phyloP scores from a whole-genome alignment of 108 stramenopile genomes.

The Pseudonitzschia multiseries region DNA sequence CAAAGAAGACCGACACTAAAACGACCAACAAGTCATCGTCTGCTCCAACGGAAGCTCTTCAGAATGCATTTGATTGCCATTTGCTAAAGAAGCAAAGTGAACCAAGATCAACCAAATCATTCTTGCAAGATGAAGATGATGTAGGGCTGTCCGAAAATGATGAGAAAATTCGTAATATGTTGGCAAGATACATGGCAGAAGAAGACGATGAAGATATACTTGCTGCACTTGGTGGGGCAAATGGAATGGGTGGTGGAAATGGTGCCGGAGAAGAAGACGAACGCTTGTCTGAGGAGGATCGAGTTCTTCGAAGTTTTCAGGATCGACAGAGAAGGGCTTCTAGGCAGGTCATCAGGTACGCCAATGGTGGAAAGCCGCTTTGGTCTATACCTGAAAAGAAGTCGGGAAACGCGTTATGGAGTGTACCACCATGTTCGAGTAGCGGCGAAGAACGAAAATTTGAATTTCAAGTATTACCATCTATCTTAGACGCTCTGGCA shows the following conservation, averaged over 20 bases:
- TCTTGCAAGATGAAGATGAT: slow-evolving; percentile 65
- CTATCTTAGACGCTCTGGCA: slow-evolving; percentile 66
- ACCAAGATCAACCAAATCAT: slow-evolving; percentile 35
- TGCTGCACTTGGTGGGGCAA: slow-evolving; percentile 46
- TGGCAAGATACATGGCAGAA: slow-evolving; percentile 77
- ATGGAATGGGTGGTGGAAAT: slow-evolving; percentile 9
- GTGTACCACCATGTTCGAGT: slow-evolving; percentile 34
- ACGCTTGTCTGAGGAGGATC: slow-evolving; percentile 65
- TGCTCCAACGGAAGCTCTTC: not conserved
- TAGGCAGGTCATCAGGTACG: slow-evolving; percentile 78
- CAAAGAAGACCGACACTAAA: slow-evolving; percentile 19
- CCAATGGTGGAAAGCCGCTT: slow-evolving; percentile 71
- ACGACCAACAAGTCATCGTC: not conserved
- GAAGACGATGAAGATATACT: slow-evolving; percentile 85
- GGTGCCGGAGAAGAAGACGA: slow-evolving; percentile 68
- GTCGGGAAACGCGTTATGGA: slow-evolving; percentile 18
- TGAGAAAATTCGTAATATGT: slow-evolving; percentile 73
- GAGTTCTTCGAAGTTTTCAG: slow-evolving; percentile 64
- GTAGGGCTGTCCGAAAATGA: slow-evolving; percentile 55
- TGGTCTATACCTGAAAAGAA: slow-evolving; percentile 76
- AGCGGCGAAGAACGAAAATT: slow-evolving; percentile 56
- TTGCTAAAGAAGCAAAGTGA: slow-evolving; percentile 54
- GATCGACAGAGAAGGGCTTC: slow-evolving; percentile 69
- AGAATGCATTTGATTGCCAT: slow-evolving; percentile 40
- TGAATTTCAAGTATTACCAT: slow-evolving; percentile 76